A percentile compares a stretch with the other conserved stretches of the same genome.
These are phyloP conservation scores for Pichia cabralensis DNA, from an alignment of 805 yeast species.

Conservation along the genomic window DNA sequence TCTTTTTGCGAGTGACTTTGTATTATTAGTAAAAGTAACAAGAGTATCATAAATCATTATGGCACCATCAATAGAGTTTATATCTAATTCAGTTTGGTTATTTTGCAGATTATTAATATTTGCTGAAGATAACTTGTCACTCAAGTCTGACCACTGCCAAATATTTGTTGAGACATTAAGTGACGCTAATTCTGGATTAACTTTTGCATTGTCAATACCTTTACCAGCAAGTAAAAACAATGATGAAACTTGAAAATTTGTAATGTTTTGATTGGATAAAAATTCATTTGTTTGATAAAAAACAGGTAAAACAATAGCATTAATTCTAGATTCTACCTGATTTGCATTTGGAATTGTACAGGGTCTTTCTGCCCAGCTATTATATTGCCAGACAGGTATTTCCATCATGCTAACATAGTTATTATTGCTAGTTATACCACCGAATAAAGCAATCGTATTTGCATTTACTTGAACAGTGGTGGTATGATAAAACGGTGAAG, in stretches of 20 bases:
- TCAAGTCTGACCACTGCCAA: slow-evolving; percentile 35
- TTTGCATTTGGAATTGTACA: slow-evolving; percentile 24
- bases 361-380: slow-evolving; percentile 54
- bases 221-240: slow-evolving; percentile 58
- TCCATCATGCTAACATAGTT: slow-evolving; percentile 63
- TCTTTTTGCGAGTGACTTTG: slow-evolving; percentile 2
- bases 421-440: slow-evolving; percentile 53
- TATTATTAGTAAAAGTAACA: slow-evolving; percentile 27
- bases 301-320: slow-evolving; percentile 46
- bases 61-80: slow-evolving; percentile 32
- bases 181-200: slow-evolving; percentile 34
- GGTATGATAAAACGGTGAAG: slow-evolving; percentile 48
- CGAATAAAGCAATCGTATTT: slow-evolving; percentile 44
- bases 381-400: slow-evolving; percentile 61
- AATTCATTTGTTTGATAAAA: slow-evolving; percentile 26
- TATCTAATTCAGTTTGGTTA: slow-evolving; percentile 13
- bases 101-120: slow-evolving; percentile 5
- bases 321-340: slow-evolving; percentile 42
- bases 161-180: slow-evolving; percentile 30
- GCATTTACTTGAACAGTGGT: slow-evolving; percentile 33
- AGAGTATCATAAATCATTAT: slow-evolving; percentile 42
- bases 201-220: slow-evolving; percentile 23
- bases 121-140: slow-evolving; percentile 16
- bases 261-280: slow-evolving; percentile 16
- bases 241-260: slow-evolving; percentile 27